Evolutionary conservation across 2,329 filamentous ascomycete genomes (phyloP), one percentile per base, ranked within the genome.

Genomic region (Arthrobotrys sinensis): DNA sequence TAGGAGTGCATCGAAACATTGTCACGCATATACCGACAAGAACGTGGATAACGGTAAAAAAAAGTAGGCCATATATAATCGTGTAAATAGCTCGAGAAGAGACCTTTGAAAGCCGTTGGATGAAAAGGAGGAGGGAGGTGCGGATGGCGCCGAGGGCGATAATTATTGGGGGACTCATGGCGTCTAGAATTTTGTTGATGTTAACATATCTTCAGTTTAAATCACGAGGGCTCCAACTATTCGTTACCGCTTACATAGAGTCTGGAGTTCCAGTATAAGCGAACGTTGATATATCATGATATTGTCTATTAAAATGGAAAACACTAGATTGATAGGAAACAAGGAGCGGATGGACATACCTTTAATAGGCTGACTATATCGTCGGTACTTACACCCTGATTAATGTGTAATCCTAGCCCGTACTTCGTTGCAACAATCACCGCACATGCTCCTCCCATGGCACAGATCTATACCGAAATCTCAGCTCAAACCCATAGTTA

Each of bases 291-390:
- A 24, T 34, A 62, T 62, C 11, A 12, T 4, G 14, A 62, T 43
- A 46, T 46, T 43, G 16, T 21, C 38, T 16, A 21, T 34, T 40
- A 34, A 62, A 40, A 63, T 11, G 57, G 10, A 46, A 2, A 48
- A 16, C 2, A 48, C 2, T 8, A 55, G 21, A 19, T 32, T 48
- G n/a, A 21, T 16, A 10, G 21, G 7, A 55, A 4, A 12, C 12
- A 48, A 48, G 7, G 45, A 48, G 14, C 19, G 2, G 16, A 48
- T 8, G 21, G 7, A 43, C 38, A n/a, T 50, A 64, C 60, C 14
- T 64, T 64, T 12, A 64, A 10, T 36, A 64, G n/a, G 28, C 34
- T 64, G 16, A 48, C 60, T 12, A 64, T 48, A 46, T 64, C 60
- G n/a, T 50, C 21, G 2, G 3, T 34, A 36, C 14, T 34, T 5